phyloP scores from a whole-genome alignment of 73 alveolate genomes.

The Paramecium sonneborni region DNA sequence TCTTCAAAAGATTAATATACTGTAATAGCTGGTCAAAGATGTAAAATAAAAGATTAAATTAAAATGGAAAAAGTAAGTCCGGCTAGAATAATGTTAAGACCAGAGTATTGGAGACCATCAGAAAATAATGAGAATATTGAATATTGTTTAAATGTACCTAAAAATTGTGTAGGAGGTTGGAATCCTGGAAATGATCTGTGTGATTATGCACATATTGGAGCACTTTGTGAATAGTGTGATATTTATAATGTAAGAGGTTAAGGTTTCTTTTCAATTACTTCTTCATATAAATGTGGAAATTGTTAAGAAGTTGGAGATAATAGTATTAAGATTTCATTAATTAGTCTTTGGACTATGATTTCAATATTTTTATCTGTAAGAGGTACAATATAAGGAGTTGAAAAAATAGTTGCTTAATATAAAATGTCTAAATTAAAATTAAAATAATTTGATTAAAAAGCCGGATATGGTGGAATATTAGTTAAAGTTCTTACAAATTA shows the following conservation, averaged over 20 bases:
- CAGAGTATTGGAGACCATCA: conserved; percentile 56
- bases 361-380: conserved; percentile 2
- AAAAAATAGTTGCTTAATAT: background rate
- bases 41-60: background rate
- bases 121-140: conserved; percentile 5
- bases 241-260: background rate
- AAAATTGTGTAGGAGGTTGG: conserved; percentile 55
- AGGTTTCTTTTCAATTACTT: conserved; percentile 7
- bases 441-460: background rate
- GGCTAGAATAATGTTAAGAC: background rate
- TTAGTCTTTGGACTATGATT: conserved; percentile 11
- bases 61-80: background rate
- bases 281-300: conserved; percentile 31
- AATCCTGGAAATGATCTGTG: conserved; percentile 26
- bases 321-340: background rate
- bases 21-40: background rate
- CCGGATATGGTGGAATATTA: background rate
- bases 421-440: background rate
- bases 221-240: conserved; percentile 53
- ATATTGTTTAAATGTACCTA: background rate
- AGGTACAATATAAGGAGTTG: background rate
- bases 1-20: background rate
- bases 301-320: conserved; percentile 27
- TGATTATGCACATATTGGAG: conserved; percentile 49
- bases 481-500: background rate